Evolutionary conservation across 2,329 filamentous ascomycete species (phyloP), one percentile per base, ranked within the genome.

Genomic region (Alternaria consortialis): DNA sequence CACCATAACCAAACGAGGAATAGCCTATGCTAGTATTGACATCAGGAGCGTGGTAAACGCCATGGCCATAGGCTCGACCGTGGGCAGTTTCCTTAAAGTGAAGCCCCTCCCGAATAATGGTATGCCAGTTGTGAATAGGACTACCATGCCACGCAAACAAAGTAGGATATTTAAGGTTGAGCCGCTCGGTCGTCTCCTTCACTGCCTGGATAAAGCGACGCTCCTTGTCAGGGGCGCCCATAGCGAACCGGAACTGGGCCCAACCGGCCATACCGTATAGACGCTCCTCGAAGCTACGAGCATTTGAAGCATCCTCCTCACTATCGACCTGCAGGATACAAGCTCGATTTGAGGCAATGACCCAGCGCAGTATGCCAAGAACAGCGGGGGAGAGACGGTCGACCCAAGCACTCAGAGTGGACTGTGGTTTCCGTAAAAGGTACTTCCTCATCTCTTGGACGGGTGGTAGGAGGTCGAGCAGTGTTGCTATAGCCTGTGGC

Each of bases 201-300:
- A 95, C 83, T 13, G 89, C 87, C 23, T 87, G 78, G 7, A 88
- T 80, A 73, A 97, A 97, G 2, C 87, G 84, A 34, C 89, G 83
- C 74, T 97, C 94, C 71, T 94, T 96, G 71, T 97, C 92, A n/a
- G 93, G 93, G 0, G 92, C 90, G 8, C 93, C 94, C 82, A 97
- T 94, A 0, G 91, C 90, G 68, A 97, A 93, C 29, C 92, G 87
- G 71, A 97, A 97, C 75, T 97, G 93, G 58, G 92, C 83, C 84
- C 89, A 94, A 2, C 79, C 82, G 0, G 82, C 71, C 80, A 94
- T 88, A 0, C 89, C 90, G 25, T 80, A 81, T 3, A 95, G 84
- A 11, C 83, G 84, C 63, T 89, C 83, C 36, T 81, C 80, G 32
- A 73, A 77, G 55, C 75, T 81, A 55, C 67, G 72, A n/a, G 63